Evolutionary conservation across 2,329 filamentous ascomycete species (phyloP), one percentile per base, ranked within the genome.

Genomic region (Neofusicoccum laricinum): DNA sequence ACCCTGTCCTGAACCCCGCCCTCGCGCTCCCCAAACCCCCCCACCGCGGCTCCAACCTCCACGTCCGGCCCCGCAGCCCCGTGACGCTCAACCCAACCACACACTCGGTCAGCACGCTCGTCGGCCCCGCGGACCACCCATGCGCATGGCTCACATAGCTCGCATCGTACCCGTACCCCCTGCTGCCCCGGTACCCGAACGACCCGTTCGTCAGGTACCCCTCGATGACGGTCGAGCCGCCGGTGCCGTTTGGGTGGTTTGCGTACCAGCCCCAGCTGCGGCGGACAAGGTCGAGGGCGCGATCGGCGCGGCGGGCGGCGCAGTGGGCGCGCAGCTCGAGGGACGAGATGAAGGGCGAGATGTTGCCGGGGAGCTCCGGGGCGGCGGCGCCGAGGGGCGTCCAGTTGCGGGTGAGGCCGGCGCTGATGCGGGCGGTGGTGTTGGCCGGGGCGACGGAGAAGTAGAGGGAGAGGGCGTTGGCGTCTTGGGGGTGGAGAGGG

Each of bases 221-320:
- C 71, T 88, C 86, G 30, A 87, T 80, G 19, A 85, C 80, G 0
- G 86, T 88, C 46, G 80, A 84, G 64, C 82, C 77, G 64, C 82
- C 77, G 0, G 86, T 87, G n/a, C 85, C 85, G 67, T 85, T 82
- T 0, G 81, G 79, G 65, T 87, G 81, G 65, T 82, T 77, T 15
- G 86, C 73, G 68, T 88, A 88, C 84, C 84, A 87, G 11, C 86
- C 86, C 86, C 86, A 88, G 55, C 78, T 79, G 8, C 76, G 75
- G 5, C 85, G 81, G 36, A 88, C 83, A 15, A 88, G 79, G 11
- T 84, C 78, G 0, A 89, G 74, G 0, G 86, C 85, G 40, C 85
- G 81, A 7, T 75, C 71, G 1, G 85, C 71, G 64, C 81, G 77
- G 0, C 79, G 77, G 0, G 80, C 80, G 0, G 76, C 72, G 4